Conservation (phyloP, 495 filamentous ascomycete species). For the Aspergillus cristatus region DNA sequence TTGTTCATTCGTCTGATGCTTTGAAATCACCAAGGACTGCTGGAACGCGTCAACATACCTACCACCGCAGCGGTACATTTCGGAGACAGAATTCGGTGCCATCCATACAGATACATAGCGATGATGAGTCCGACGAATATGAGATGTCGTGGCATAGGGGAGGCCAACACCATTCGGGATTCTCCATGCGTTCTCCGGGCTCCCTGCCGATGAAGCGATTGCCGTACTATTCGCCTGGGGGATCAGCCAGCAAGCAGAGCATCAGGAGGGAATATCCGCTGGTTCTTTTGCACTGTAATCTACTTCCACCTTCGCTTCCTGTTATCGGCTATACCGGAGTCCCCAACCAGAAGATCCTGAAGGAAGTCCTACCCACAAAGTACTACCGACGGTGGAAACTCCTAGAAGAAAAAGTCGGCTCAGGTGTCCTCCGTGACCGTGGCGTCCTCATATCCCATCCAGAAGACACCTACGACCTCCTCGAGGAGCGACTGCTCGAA, state of each 20-base stretch:
- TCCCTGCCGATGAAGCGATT: slow-evolving; percentile 28
- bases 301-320: slow-evolving; percentile 66
- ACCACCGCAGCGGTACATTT: slow-evolving; percentile 41
- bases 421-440: slow-evolving; percentile 59
- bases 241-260: slow-evolving; percentile 37
- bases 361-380: slow-evolving; percentile 44
- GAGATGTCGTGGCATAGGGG: slow-evolving; percentile 25
- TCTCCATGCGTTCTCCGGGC: slow-evolving; percentile 28
- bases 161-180: slow-evolving; percentile 15
- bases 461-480: slow-evolving; percentile 77
- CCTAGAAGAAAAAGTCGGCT: slow-evolving; percentile 68
- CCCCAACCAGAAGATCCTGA: slow-evolving; percentile 39
- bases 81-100: slow-evolving; percentile 67
- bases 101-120: slow-evolving; percentile 66
- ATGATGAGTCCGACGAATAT: slow-evolving; percentile 34
- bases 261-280: slow-evolving; percentile 63
- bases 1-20: slow-evolving; percentile 20
- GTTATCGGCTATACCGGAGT: slow-evolving; percentile 42
- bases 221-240: slow-evolving; percentile 39
- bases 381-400: slow-evolving; percentile 66
- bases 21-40: too few species aligned
- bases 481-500: slow-evolving; percentile 89
- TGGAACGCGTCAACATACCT: slow-evolving; percentile 17
- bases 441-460: slow-evolving; percentile 86
- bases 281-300: slow-evolving; percentile 78